phyloP scores from a whole-genome alignment of 2,329 filamentous ascomycete species.

The Tolypocladium ophioglossoides region DNA sequence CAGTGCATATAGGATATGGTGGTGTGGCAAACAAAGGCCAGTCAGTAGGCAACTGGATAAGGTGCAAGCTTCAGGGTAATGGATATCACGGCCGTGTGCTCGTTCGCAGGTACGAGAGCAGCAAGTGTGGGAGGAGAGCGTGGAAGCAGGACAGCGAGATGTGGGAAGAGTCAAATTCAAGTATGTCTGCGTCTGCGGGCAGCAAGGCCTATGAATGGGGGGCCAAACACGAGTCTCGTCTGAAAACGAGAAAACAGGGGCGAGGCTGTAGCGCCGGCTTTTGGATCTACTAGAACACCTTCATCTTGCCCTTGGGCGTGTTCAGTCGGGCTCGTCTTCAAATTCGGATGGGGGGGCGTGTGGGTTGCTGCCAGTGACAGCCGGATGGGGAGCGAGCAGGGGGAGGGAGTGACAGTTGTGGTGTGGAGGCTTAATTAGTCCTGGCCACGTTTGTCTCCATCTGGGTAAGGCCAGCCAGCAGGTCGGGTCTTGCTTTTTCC shows the following conservation, averaged over 20 bases:
- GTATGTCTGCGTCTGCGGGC: neutral
- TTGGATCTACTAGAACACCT: neutral
- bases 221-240: neutral
- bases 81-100: neutral
- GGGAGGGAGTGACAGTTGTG: neutral
- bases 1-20: neutral
- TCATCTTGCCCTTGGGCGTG: neutral
- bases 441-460: slow-evolving; percentile 2
- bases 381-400: neutral
- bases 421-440: neutral
- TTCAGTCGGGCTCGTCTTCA: neutral
- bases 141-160: neutral
- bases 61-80: neutral
- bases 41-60: neutral
- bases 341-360: neutral
- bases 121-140: neutral
- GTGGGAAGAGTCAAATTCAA: neutral
- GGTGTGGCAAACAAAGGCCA: neutral
- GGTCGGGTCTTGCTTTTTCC: slow-evolving; percentile 5
- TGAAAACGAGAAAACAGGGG: neutral
- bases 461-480: slow-evolving; percentile 5
- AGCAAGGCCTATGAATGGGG: neutral
- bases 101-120: neutral
- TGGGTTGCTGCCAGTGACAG: neutral
- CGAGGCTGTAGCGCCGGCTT: neutral